These are phyloP conservation scores for Yamadazyma diddensiae DNA, from an alignment of 1,139 yeast species.

Conservation along the genomic window DNA sequence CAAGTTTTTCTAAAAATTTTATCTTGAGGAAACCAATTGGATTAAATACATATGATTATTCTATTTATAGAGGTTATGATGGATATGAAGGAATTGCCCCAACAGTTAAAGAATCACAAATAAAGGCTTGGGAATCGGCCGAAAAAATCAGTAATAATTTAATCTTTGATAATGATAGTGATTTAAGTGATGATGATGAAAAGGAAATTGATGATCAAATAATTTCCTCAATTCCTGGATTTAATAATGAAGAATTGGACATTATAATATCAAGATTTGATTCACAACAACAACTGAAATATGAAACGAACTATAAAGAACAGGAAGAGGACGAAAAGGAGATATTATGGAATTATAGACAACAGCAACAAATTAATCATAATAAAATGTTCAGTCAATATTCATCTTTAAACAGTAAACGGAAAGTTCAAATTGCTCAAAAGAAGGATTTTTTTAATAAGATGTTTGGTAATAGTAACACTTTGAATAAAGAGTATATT, in stretches of 20 bases:
- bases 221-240: slow-evolving; percentile 35
- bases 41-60: slow-evolving; percentile 23
- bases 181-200: slow-evolving; percentile 23
- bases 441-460: slow-evolving; percentile 39
- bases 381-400: slow-evolving; percentile 34
- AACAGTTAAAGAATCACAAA: slow-evolving; percentile 35
- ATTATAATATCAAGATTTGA: slow-evolving; percentile 16
- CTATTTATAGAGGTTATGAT: slow-evolving; percentile 24
- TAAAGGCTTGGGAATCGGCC: slow-evolving; percentile 49
- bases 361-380: slow-evolving; percentile 30
- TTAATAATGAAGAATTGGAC: slow-evolving; percentile 35
- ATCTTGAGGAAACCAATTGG: slow-evolving; percentile 18
- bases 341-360: slow-evolving; percentile 30
- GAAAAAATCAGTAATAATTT: slow-evolving; percentile 36
- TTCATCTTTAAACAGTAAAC: slow-evolving; percentile 32
- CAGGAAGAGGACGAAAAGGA: slow-evolving; percentile 29
- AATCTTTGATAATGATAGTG: slow-evolving; percentile 34
- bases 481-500: slow-evolving; percentile 38
- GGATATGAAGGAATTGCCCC: slow-evolving; percentile 19
- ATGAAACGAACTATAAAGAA: slow-evolving; percentile 7
- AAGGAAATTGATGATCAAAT: slow-evolving; percentile 11
- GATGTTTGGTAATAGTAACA: slow-evolving; percentile 40
- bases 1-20: slow-evolving; percentile 12
- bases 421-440: slow-evolving; percentile 42
- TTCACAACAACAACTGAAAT: not conserved